Conservation (phyloP, 2,329 filamentous ascomycete genomes). For the Exophiala calicioides region DNA sequence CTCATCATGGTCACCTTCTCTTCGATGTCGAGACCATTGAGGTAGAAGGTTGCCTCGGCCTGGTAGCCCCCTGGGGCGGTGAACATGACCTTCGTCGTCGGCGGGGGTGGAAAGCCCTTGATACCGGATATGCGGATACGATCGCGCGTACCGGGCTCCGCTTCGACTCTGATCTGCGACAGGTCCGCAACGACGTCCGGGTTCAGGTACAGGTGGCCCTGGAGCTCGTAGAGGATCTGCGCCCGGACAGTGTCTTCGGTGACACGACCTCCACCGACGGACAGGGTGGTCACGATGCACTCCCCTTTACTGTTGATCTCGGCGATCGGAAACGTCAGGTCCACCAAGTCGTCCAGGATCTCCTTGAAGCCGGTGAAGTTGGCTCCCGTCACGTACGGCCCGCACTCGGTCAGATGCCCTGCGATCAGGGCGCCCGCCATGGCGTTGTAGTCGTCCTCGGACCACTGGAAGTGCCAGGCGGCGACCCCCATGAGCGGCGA, state of each 20-base stretch:
- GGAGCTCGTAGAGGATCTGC: conserved; percentile 53
- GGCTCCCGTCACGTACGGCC: conserved; percentile 27
- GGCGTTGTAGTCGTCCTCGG: conserved; percentile 16
- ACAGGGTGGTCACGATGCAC: conserved; percentile 51
- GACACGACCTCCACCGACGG: conserved; percentile 43
- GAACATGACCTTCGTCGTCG: conserved; percentile 54
- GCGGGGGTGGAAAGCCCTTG: conserved; percentile 45
- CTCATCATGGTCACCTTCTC: conserved; percentile 39
- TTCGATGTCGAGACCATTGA: conserved; percentile 49
- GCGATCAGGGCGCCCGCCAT: conserved; percentile 30
- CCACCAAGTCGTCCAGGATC: conserved; percentile 44
- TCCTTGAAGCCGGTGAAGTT: conserved; percentile 36
- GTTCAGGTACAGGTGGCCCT: conserved; percentile 52
- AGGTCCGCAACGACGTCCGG: conserved; percentile 48
- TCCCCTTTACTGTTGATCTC: conserved; percentile 49
- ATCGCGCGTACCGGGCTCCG: conserved; percentile 35
- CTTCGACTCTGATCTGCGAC: conserved; percentile 37
- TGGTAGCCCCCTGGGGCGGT: conserved; percentile 52
- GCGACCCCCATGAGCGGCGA: conserved; percentile 30
- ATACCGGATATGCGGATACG: conserved; percentile 44
- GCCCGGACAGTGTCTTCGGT: conserved; percentile 41
- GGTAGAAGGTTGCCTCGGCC: conserved; percentile 47
- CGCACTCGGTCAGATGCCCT: conserved; percentile 39
- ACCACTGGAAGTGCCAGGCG: conserved; percentile 27
- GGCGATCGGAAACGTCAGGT: conserved; percentile 46